Evolutionary conservation across 805 yeast species (phyloP), one percentile per base, ranked within the genome.

Genomic region (Priceomyces castillae): DNA sequence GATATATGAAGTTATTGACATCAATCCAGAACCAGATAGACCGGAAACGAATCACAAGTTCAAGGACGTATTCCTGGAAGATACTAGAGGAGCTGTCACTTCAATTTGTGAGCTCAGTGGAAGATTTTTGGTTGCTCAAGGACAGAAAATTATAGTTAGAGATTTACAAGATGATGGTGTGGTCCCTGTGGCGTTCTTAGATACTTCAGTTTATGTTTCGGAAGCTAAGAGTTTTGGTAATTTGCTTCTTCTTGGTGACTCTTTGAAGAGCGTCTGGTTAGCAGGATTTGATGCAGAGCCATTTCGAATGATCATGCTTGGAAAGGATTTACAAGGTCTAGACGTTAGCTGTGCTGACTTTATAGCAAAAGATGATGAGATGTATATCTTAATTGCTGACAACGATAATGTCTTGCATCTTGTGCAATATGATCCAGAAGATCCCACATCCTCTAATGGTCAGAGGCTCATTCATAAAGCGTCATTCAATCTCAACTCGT

Each of bases 231-330:
- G 90, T 50, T 80, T 89, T 59, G 90, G 95, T 31, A 88, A 90
- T 59, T 66, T 92, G 54, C 59, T 92, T n/a, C 54, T 90, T 1
- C 64, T 90, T 14, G 95, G 95, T 15, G 99, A 94, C 62, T 70
- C 87, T 0, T 73, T 81, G 63, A 84, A 86, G 52, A 80, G 90
- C 51, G 72, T 88, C 3, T 81, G 90, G 71, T 71, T 94, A 44
- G 81, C 83, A 22, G 97, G 97, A 1, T 90, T 90, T 65, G 96
- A 90, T 61, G 92, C 95, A 2, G 97, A 92, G 55, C 99, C 99
- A 0, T 90, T 87, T 60, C 70, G 97, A 50, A 81, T 92, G 82
- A 71, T 89, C 14, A 62, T 77, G 44, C 62, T 94, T 40, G 90
- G 95, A 7, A 86, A 84, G 57, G 96, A 90, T 59, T 71, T 78